Conservation (phyloP, 257 asterid genomes). For the Nicotiana obtusifolia region DNA sequence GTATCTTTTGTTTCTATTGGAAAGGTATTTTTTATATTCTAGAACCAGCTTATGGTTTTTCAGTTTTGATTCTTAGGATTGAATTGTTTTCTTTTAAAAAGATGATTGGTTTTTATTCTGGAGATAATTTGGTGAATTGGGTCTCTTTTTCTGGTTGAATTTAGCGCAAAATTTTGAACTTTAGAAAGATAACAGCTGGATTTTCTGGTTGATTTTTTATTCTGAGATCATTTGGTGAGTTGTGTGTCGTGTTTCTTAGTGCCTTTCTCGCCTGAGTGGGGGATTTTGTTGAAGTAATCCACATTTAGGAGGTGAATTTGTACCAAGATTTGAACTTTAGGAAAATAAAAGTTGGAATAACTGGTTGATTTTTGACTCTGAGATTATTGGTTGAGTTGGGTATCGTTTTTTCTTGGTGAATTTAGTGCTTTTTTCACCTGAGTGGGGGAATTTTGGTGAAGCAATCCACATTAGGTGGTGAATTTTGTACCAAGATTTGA, state of each 20-base stretch:
- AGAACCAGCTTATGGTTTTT: background rate
- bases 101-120: background rate
- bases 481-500: background rate
- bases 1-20: background rate
- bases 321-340: background rate
- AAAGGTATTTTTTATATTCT: background rate
- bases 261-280: background rate
- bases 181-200: background rate
- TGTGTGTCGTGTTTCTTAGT: background rate
- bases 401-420: background rate
- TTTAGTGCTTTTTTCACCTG: background rate
- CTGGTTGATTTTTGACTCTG: background rate
- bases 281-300: background rate
- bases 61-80: background rate
- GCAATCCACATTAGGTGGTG: background rate
- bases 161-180: slow-evolving; percentile 8
- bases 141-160: background rate
- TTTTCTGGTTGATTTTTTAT: background rate
- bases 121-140: background rate
- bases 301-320: background rate
- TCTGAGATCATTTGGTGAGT: slow-evolving; percentile 5
- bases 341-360: background rate
- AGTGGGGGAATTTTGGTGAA: background rate
- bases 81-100: background rate
- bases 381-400: slow-evolving; percentile 7